Evolutionary conservation across 768 basidiomycete genomes (phyloP).

Genomic region (Thelephora ganbajun): DNA sequence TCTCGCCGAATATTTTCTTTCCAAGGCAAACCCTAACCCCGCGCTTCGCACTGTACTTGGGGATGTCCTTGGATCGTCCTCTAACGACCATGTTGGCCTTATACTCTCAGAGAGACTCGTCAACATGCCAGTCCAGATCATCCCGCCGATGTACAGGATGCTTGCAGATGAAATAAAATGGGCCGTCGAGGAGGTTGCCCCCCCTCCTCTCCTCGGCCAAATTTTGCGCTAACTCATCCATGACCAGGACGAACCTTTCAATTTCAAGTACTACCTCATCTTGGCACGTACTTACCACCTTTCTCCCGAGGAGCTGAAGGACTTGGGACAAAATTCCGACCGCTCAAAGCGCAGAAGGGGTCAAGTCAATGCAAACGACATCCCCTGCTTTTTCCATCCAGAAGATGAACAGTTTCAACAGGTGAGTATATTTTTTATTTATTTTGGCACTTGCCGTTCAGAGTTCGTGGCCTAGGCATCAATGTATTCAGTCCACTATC

Average conservation of each 20-base stretch:
- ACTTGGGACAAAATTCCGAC: constrained; percentile 22
- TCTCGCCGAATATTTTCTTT: constrained; percentile 54
- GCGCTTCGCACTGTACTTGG: constrained; percentile 40
- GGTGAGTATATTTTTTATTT: constrained; percentile 24
- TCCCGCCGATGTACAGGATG: constrained; percentile 89
- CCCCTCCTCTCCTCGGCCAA: not conserved
- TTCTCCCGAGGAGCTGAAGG: constrained; percentile 54
- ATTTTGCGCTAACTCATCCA: not conserved
- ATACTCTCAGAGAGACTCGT: constrained; percentile 80
- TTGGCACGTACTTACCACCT: constrained; percentile 71
- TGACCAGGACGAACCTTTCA: constrained; percentile 41
- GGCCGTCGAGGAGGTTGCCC: constrained; percentile 50
- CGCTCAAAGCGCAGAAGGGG: constrained; percentile 26
- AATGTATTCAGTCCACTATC: constrained; percentile 34
- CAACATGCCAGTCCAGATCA: constrained; percentile 91
- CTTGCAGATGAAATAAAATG: constrained; percentile 68
- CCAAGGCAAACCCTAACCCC: constrained; percentile 36
- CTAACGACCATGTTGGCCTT: constrained; percentile 56
- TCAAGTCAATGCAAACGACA: constrained; percentile 10
- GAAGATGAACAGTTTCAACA: constrained; percentile 68
- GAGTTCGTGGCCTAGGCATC: constrained; percentile 30
- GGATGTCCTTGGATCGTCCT: constrained; percentile 28
- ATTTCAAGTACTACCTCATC: constrained; percentile 62
- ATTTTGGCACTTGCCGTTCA: not conserved
- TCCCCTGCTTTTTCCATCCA: constrained; percentile 55